Percentiles rank a stretch among this genome's conserved stretches.
Evolutionary conservation across 2,329 filamentous ascomycete genomes (phyloP).

Genomic region (Hymenoscyphus repandus): DNA sequence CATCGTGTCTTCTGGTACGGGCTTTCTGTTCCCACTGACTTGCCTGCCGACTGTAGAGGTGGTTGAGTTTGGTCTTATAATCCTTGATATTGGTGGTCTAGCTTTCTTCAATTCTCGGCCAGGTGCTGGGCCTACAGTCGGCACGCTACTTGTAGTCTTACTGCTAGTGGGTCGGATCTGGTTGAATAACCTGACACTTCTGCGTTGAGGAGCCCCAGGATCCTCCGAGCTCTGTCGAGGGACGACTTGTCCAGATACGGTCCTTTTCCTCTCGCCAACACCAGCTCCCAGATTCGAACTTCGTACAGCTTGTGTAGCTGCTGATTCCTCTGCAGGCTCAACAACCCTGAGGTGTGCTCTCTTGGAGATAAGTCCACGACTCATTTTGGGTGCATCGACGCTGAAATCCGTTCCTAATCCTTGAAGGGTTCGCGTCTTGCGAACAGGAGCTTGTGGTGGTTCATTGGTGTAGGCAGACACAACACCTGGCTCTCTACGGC

Average conservation of each 20-base stretch:
- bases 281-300: conserved; percentile 20
- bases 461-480: conserved; percentile 33
- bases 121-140: conserved; percentile 54
- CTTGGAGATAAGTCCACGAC: conserved; percentile 29
- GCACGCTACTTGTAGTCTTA: conserved; percentile 41
- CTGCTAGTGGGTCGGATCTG: conserved; percentile 56
- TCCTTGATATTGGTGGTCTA: conserved; percentile 63
- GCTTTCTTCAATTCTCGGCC: conserved; percentile 78
- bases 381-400: conserved; percentile 33
- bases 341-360: conserved; percentile 25
- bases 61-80: conserved; percentile 62
- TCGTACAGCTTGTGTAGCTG: conserved; percentile 21
- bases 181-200: conserved; percentile 69
- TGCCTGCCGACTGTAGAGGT: conserved; percentile 74
- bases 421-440: conserved; percentile 30
- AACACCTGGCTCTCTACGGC: conserved; percentile 25
- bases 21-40: conserved; percentile 86
- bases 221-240: conserved; percentile 52
- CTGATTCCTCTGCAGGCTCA: conserved; percentile 28
- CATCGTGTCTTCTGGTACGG: conserved; percentile 56
- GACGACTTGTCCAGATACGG: conserved; percentile 77
- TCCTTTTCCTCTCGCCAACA: conserved; percentile 72
- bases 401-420: conserved; percentile 32
- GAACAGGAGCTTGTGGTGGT: conserved; percentile 42
- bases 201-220: conserved; percentile 56